Base-by-base conservation (phyloP, 1,139 yeast species). In the Meyerozyma smithsonii region DNA sequence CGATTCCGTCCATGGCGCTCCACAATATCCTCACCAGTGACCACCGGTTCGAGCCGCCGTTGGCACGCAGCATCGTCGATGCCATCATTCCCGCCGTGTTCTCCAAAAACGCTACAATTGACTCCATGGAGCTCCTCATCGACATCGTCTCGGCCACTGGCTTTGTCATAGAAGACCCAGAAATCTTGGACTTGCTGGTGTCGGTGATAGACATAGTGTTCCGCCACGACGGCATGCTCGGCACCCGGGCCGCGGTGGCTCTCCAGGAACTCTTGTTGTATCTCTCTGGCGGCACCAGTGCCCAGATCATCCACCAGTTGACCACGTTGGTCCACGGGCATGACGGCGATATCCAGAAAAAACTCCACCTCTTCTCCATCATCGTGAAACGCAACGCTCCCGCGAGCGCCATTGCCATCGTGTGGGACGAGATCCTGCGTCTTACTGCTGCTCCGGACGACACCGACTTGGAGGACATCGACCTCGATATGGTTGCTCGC, bases 1-100 rank as follows among this genome's bases (percentile, higher is more conserved):
- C 86, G 2, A 77, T 82, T 35, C 78, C 81, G 30, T 78, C 82
- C 32, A 80, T 85, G 80, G 92, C 92, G 0, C 63, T 84, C 41
- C 74, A 84, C 38, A 72, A 82, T 34, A 72, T 84, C 15, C 65
- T 85, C 46, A 70, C 68, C 39, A 70, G 59, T 8, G 38, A 47
- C 15, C 40, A 39, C 28, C 41, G 41, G 8, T 54, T 55, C 28
- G 47, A 47, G 32, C 38, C 45, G 8, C 36, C 39, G 14, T 42
- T 52, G 15, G 45, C 54, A 8, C 36, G 47, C 3, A 51, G 51
- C 4, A 39, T 41, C n/a, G 34, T 30, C n/a, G 21, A 15, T 11
- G 12, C 34, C n/a, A 54, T 71, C 26, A 54, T 64, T 8, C 51
- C 55, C 4, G 48, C 49, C 3, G 47, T 74, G 12, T 53, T 63